These are phyloP conservation scores for Abrus pulchellus DNA, from an alignment of 306 rosid genomes.

Conservation along the genomic window DNA sequence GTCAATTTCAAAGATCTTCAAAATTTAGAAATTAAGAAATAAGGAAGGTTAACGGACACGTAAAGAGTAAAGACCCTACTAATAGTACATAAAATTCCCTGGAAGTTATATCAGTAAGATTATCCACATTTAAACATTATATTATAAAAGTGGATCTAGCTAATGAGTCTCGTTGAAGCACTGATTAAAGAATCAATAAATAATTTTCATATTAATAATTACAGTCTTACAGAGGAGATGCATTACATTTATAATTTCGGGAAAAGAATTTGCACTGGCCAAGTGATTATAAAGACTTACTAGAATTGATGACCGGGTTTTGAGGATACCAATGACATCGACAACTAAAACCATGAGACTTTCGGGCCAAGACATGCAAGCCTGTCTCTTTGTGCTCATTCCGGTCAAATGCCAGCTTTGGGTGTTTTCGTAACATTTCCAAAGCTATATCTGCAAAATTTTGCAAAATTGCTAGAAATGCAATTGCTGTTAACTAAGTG, in stretches of 20 bases:
- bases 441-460: constrained; percentile 48
- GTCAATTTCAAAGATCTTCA: background rate
- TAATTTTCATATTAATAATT: too few species aligned
- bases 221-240: too few species aligned
- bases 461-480: background rate
- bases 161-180: too few species aligned
- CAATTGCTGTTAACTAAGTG: background rate
- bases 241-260: too few species aligned
- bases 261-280: background rate
- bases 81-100: too few species aligned
- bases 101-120: too few species aligned
- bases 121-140: too few species aligned
- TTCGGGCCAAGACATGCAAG: constrained; percentile 54
- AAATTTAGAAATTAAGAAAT: background rate
- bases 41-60: background rate
- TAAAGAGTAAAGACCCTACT: too few species aligned
- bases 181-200: too few species aligned
- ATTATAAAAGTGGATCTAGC: too few species aligned
- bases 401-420: constrained; percentile 24
- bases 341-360: constrained; percentile 4
- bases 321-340: background rate
- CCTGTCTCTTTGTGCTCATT: constrained; percentile 38
- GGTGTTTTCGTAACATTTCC: constrained; percentile 13
- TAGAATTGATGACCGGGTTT: background rate
- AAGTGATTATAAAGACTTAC: constrained; percentile 32